Conservation (phyloP, 495 filamentous ascomycete species). For the Penicillium pancosmium region DNA sequence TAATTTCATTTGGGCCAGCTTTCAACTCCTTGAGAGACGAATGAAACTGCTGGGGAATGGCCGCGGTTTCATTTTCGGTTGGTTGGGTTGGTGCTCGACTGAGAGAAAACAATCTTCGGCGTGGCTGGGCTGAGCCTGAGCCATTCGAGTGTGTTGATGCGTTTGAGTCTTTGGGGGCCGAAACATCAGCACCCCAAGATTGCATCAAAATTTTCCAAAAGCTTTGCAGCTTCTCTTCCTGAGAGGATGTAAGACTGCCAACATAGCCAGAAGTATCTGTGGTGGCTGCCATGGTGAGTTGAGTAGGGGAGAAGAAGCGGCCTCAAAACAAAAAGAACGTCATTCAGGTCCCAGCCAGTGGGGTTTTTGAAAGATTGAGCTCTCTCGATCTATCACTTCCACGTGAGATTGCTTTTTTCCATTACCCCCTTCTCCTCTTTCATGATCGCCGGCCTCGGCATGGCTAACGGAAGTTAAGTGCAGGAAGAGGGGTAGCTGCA, state of each 20-base stretch:
- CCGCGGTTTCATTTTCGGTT: slow-evolving; percentile 12
- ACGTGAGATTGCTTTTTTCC: slow-evolving; percentile 3
- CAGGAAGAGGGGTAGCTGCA: slow-evolving; percentile 7
- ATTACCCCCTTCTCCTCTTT: not conserved
- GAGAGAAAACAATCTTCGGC: slow-evolving; percentile 24
- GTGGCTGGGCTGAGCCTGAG: not conserved
- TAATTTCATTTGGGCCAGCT: slow-evolving; percentile 27
- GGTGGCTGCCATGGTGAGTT: slow-evolving; percentile 1
- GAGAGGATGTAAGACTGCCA: slow-evolving; percentile 17
- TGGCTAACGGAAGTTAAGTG: not conserved
- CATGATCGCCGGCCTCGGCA: slow-evolving; percentile 2
- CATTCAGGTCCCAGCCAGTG: not conserved
- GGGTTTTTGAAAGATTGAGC: not conserved
- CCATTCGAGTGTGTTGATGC: slow-evolving; percentile 9
- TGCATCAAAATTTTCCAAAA: slow-evolving; percentile 26
- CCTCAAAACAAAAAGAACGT: not conserved
- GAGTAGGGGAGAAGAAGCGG: not conserved
- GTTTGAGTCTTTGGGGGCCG: slow-evolving; percentile 6
- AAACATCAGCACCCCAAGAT: slow-evolving; percentile 20
- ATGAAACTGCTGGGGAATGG: slow-evolving; percentile 24
- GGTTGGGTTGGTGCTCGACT: slow-evolving; percentile 16
- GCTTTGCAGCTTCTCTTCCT: slow-evolving; percentile 18
- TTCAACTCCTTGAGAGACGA: slow-evolving; percentile 23
- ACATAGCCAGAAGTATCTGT: slow-evolving; percentile 16
- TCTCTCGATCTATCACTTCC: slow-evolving; percentile 4